phyloP scores from a whole-genome alignment of 371 early-diverging fungal species.

The Umbelopsis sp. region DNA sequence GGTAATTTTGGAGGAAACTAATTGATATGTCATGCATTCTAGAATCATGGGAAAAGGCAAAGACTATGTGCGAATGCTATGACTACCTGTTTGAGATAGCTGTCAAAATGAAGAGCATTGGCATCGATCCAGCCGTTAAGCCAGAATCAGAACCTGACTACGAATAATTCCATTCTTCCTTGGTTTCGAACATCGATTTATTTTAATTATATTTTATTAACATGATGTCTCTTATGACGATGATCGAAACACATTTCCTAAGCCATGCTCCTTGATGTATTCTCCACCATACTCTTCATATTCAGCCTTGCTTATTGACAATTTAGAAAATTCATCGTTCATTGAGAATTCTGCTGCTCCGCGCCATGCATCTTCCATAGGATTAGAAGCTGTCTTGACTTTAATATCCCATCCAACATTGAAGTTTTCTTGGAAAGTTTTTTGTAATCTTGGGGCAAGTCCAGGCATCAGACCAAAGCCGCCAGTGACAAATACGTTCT shows the following conservation, averaged over 20 bases:
- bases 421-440: constrained; percentile 62
- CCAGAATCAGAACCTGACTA: constrained; percentile 35
- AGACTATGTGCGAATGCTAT: constrained; percentile 97
- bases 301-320: constrained; percentile 64
- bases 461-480: constrained; percentile 71
- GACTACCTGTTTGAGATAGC: constrained; percentile 97
- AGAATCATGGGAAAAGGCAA: constrained; percentile 96
- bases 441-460: constrained; percentile 62
- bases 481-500: constrained; percentile 84
- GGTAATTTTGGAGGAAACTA: not conserved
- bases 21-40: not conserved
- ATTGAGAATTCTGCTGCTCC: constrained; percentile 74
- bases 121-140: constrained; percentile 71
- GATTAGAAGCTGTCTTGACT: constrained; percentile 71
- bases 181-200: not conserved
- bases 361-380: constrained; percentile 82
- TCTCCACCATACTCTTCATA: constrained; percentile 86
- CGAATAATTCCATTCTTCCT: constrained; percentile 8
- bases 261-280: constrained; percentile 82
- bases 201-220: not conserved
- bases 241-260: constrained; percentile 61
- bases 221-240: constrained; percentile 6
- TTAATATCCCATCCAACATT: constrained; percentile 63
- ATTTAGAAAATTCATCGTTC: constrained; percentile 36
- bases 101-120: constrained; percentile 87